Base-by-base conservation (phyloP, 306 rosid genomes). In the Inga leiocalycina region DNA sequence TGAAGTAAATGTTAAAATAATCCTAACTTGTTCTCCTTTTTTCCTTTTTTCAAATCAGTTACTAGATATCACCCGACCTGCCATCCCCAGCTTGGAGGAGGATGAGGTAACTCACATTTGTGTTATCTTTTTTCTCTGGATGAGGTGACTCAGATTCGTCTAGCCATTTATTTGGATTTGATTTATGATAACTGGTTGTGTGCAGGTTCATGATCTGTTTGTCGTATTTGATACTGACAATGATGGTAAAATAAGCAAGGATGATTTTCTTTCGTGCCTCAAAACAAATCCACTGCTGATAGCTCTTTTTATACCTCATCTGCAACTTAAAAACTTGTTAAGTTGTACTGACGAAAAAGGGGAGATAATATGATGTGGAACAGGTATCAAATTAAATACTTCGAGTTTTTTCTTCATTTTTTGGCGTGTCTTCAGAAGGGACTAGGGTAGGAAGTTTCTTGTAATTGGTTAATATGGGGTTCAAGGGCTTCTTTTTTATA, bases 251-350 rank as follows among this genome's bases (percentile, higher is more conserved):
- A 83, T 94, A 75, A 86, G 88, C 88, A 88, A 89, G 89, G 90
- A 87, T 43, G 97, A 91, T 41, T 91, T 92, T 79, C 76, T 79
- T 46, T 54, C 89, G 48, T 89, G 94, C 83, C 86, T 96, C 35
- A 89, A 84, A 87, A 84, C 17, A 82, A 92, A 92, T 78, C 99
- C 99, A 56, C 89, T 96, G 86, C 87, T 96, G 72, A 85, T 91
- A 46, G 97, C 97, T 9, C 89, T 96, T 81, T 92, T 96, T 87
- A 84, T 85, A 22, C 87, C 90, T 68, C 89, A 84, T 80, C 86
- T 80, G n/a, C 78, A 73, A 79, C 84, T 69, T 39, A 86, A 86
- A 35, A 91, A 86, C 49, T 79, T 76, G 0, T 27, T 46, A 7
- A 76, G 78, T 43, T 84, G 51, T 49, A 51, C 69, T 79, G 82